Evolutionary conservation across 306 rosid species (phyloP).

Genomic region (Canavalia gladiata): DNA sequence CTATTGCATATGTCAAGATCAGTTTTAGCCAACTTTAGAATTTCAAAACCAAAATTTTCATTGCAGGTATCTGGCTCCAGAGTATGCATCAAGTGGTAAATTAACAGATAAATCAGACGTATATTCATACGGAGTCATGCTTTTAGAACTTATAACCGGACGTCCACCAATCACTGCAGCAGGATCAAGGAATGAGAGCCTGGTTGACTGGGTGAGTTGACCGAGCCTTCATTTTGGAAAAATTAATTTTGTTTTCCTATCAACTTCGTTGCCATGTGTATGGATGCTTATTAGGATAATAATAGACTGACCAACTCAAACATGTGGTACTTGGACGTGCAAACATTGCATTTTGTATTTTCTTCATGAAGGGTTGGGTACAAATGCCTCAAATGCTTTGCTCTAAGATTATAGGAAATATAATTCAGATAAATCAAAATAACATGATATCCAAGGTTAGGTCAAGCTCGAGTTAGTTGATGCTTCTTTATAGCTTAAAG

Average conservation of each 20-base stretch:
- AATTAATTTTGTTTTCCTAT: neutral
- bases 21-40: conserved; percentile 7
- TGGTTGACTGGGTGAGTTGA: conserved; percentile 78
- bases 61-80: conserved; percentile 75
- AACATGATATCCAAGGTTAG: too few species aligned
- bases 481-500: neutral
- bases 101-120: conserved; percentile 73
- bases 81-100: conserved; percentile 73
- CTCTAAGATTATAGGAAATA: too few species aligned
- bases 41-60: neutral
- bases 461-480: too few species aligned
- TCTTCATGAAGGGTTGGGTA: too few species aligned
- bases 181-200: conserved; percentile 56
- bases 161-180: conserved; percentile 56
- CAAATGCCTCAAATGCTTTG: too few species aligned
- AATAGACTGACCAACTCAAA: neutral
- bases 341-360: too few species aligned
- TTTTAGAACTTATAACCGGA: conserved; percentile 72
- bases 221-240: conserved; percentile 17
- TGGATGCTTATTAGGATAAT: neutral
- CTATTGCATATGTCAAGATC: neutral
- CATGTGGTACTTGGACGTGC: too few species aligned
- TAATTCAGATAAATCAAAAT: too few species aligned
- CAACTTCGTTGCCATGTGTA: neutral
- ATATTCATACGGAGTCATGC: conserved; percentile 69